Percentiles rank a stretch among this genome's conserved stretches.
Evolutionary conservation across 176 grass and related monocot genomes (phyloP).

Genomic region (Coix lacrymajobi): DNA sequence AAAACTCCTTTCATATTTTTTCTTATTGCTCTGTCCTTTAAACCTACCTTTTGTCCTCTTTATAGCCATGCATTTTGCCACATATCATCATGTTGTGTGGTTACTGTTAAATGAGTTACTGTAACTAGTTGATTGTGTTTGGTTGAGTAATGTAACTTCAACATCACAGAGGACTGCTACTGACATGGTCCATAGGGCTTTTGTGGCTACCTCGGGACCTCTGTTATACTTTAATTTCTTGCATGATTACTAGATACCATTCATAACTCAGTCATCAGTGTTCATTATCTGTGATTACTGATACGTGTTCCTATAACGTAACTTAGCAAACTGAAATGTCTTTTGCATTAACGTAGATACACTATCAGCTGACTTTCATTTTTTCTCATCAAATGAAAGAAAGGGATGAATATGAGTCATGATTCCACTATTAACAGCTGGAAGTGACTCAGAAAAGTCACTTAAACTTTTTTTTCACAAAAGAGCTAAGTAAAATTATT

Average conservation of each 20-base stretch:
- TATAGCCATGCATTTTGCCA: not conserved
- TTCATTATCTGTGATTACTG: not conserved
- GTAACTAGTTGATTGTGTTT: slow-evolving; percentile 2
- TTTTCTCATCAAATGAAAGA: not conserved
- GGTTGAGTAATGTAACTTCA: slow-evolving; percentile 5
- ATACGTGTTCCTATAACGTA: not conserved
- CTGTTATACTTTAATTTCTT: not conserved
- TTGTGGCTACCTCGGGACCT: not conserved
- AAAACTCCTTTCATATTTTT: slow-evolving; percentile 1
- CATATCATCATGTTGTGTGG: not conserved
- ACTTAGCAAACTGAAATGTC: slow-evolving; percentile 9
- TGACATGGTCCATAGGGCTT: not conserved
- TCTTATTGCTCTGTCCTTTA: slow-evolving; percentile 18
- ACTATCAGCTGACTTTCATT: not conserved
- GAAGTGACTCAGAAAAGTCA: not conserved
- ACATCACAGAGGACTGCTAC: not conserved
- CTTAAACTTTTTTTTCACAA: not conserved
- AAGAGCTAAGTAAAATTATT: not conserved
- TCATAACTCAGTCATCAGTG: not conserved
- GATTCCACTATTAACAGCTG: not conserved
- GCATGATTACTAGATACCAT: not conserved
- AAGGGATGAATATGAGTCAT: not conserved
- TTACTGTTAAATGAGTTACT: slow-evolving; percentile 17
- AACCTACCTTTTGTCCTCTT: slow-evolving; percentile 21
- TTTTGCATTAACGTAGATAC: not conserved